Percentiles rank a stretch among this genome's conserved stretches.
Evolutionary conservation across 2,329 filamentous ascomycete species (phyloP).

Genomic region (Alternaria arborescens): DNA sequence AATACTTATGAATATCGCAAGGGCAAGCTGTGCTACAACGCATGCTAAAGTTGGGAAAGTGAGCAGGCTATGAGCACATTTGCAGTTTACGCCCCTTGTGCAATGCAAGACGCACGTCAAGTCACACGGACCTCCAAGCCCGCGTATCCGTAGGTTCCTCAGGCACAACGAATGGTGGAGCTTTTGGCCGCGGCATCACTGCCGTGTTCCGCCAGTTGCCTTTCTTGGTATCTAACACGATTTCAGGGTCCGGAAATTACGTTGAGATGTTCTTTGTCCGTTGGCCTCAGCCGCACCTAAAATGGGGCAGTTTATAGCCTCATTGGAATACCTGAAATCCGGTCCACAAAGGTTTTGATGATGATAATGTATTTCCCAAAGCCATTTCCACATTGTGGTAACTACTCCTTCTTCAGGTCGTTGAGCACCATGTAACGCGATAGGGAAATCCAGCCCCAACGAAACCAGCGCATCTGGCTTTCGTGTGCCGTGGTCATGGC

Average conservation of each 20-base stretch:
- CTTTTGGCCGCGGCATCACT: conserved; percentile 13
- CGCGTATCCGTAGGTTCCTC: conserved; percentile 11
- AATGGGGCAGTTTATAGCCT: conserved; percentile 2
- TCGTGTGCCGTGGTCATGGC: conserved; percentile 91
- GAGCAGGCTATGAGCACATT: conserved; percentile 11
- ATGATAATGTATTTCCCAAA: not conserved
- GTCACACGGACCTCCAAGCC: conserved; percentile 18
- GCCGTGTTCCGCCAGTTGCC: conserved; percentile 23
- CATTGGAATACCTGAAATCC: not conserved
- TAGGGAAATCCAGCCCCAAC: conserved; percentile 91
- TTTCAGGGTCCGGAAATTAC: conserved; percentile 1
- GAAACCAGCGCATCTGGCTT: conserved; percentile 99
- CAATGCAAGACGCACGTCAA: conserved; percentile 15
- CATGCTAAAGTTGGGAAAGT: not conserved
- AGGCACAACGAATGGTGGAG: conserved; percentile 9
- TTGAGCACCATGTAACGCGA: conserved; percentile 97
- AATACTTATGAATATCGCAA: not conserved
- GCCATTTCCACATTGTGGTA: conserved; percentile 16
- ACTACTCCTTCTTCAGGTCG: conserved; percentile 73
- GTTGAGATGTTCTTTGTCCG: conserved; percentile 4
- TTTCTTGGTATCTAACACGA: conserved; percentile 10
- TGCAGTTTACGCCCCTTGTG: conserved; percentile 9
- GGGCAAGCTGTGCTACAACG: not conserved
- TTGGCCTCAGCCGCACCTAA: conserved; percentile 2
- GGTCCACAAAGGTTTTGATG: not conserved